Conservation (phyloP, 75 land plant genomes). For the Adiantum capillusveneris region DNA sequence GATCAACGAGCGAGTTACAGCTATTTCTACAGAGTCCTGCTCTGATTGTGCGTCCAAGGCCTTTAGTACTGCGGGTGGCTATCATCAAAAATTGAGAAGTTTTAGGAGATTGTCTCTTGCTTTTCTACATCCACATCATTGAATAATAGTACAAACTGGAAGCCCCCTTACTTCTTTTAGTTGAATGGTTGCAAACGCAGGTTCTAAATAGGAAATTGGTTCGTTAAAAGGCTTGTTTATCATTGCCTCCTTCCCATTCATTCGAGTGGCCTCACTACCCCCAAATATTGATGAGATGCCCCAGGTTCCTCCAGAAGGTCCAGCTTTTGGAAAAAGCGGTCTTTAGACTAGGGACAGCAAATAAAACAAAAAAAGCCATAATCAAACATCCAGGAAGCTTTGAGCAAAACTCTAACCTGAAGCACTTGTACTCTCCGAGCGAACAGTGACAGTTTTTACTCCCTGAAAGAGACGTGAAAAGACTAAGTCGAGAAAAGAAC, state of each 20-base stretch:
- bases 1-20: slow-evolving; percentile 66
- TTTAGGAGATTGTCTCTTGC: no score
- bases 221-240: slow-evolving; percentile 27
- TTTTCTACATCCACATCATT: no score
- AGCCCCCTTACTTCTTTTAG: slow-evolving; percentile 72
- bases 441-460: no score
- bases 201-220: slow-evolving; percentile 35
- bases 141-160: no score
- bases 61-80: slow-evolving; percentile 78
- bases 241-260: slow-evolving; percentile 27
- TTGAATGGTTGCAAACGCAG: slow-evolving; percentile 46
- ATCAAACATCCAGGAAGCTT: no score
- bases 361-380: no score
- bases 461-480: no score
- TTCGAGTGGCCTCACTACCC: slow-evolving; percentile 31
- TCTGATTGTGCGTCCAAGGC: slow-evolving; percentile 71
- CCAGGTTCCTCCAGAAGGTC: slow-evolving; percentile 50
- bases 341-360: no score
- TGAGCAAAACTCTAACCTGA: no score
- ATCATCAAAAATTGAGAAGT: no score
- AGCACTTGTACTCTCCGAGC: no score
- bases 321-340: background rate
- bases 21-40: slow-evolving; percentile 69
- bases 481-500: no score
- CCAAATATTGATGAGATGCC: slow-evolving; percentile 86